Evolutionary conservation across 305 asterid species (phyloP).

Genomic region (Nicotiana rustica): DNA sequence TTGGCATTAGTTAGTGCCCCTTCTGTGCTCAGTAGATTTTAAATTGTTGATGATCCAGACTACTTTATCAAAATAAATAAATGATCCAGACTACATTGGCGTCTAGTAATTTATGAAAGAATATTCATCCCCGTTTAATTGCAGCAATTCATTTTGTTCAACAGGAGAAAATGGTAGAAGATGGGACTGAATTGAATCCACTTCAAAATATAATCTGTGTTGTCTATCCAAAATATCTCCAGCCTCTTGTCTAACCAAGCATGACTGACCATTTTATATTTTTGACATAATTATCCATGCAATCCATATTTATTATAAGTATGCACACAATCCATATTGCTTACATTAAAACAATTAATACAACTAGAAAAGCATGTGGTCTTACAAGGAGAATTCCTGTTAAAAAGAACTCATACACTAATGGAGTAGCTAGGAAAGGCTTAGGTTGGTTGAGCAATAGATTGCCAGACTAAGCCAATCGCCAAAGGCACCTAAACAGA

Average conservation of each 20-base stretch:
- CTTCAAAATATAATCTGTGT: background rate
- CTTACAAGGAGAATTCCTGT: constrained; percentile 24
- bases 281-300: constrained; percentile 24
- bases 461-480: background rate
- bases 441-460: constrained; percentile 22
- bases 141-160: constrained; percentile 3
- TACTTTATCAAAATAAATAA: background rate
- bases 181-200: background rate
- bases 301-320: constrained; percentile 23
- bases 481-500: constrained; percentile 10
- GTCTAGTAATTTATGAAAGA: background rate
- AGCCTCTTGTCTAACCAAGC: constrained; percentile 1
- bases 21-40: constrained; percentile 2
- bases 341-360: background rate
- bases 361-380: background rate
- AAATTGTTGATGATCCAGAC: constrained; percentile 4
- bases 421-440: constrained; percentile 21
- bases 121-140: background rate
- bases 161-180: background rate
- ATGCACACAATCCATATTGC: background rate
- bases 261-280: constrained; percentile 22
- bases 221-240: background rate
- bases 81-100: background rate
- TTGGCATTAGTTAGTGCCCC: background rate
- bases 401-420: background rate